Conservation (phyloP, 2,329 filamentous ascomycete genomes). For the Diaporthe caulivora region DNA sequence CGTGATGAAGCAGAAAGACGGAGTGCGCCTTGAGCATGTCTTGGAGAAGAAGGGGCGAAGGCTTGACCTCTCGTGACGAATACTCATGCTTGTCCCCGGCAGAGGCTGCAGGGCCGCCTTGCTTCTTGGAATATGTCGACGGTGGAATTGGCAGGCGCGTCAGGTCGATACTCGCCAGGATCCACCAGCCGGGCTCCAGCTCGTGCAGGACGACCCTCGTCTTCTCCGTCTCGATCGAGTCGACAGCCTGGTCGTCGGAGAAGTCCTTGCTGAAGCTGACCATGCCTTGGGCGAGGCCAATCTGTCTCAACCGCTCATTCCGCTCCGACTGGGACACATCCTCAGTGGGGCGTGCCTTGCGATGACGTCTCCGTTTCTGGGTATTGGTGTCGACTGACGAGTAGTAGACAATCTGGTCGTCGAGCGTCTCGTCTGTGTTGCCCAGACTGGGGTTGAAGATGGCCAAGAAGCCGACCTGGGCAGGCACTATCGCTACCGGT, state of each 20-base stretch:
- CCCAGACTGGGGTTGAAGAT: conserved; percentile 94
- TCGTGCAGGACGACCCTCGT: conserved; percentile 87
- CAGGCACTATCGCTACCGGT: conserved; percentile 69
- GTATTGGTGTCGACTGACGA: conserved; percentile 69
- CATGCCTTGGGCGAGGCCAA: conserved; percentile 97
- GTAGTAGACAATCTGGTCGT: conserved; percentile 94
- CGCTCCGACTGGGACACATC: conserved; percentile 72
- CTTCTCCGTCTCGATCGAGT: conserved; percentile 92
- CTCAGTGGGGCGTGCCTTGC: conserved; percentile 56
- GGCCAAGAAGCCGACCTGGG: conserved; percentile 88
- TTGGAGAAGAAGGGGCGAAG: conserved; percentile 79
- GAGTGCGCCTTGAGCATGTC: conserved; percentile 87
- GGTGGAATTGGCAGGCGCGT: conserved; percentile 77
- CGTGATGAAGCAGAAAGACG: conserved; percentile 90
- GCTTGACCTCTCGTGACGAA: conserved; percentile 90
- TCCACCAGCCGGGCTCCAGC: conserved; percentile 94
- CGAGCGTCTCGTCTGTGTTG: conserved; percentile 67
- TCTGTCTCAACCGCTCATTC: conserved; percentile 90
- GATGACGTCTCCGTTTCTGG: conserved; percentile 55
- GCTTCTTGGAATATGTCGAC: conserved; percentile 51
- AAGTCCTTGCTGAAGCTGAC: conserved; percentile 93
- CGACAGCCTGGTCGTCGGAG: conserved; percentile 79
- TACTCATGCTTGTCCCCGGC: conserved; percentile 74
- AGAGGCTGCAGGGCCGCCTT: conserved; percentile 37
- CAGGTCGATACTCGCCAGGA: conserved; percentile 87